A percentile compares a stretch with the other conserved stretches of the same genome.
phyloP scores from a whole-genome alignment of 2,329 filamentous ascomycete species.

The Paraphaeosphaeria sporulosa region DNA sequence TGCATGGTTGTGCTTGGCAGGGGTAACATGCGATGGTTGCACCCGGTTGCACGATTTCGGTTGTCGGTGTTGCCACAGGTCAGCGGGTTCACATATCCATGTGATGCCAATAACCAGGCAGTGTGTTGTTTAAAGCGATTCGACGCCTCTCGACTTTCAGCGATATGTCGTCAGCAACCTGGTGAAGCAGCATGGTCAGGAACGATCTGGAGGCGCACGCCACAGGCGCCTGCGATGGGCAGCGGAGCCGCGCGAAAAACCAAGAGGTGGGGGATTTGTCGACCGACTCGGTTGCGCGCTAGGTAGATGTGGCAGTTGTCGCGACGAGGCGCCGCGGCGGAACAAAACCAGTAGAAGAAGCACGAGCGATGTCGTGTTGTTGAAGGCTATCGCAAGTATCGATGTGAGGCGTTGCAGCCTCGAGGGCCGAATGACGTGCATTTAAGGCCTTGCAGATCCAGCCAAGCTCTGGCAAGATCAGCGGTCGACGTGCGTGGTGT shows the following conservation, averaged over 20 bases:
- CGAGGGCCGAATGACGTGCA: background rate
- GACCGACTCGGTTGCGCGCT: background rate
- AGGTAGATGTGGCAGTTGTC: background rate
- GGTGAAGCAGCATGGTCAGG: background rate
- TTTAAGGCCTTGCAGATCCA: background rate
- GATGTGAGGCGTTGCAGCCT: background rate
- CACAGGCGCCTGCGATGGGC: background rate
- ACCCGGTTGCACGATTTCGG: background rate
- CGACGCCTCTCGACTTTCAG: background rate
- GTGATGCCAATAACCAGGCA: background rate
- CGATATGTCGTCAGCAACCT: background rate
- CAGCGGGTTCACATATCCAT: background rate
- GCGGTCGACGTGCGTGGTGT: background rate
- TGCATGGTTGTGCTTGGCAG: background rate
- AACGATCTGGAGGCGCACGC: background rate
- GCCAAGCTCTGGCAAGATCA: background rate
- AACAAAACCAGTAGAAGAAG: background rate
- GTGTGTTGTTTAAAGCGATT: background rate
- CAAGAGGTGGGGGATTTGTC: background rate
- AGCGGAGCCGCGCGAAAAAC: background rate
- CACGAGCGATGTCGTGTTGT: background rate
- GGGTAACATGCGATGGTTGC: background rate
- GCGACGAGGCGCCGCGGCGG: background rate
- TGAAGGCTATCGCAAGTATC: background rate
- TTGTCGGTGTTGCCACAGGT: too few species aligned